Evolutionary conservation across 2,329 filamentous ascomycete species (phyloP).

Genomic region (Penicillium sp.): DNA sequence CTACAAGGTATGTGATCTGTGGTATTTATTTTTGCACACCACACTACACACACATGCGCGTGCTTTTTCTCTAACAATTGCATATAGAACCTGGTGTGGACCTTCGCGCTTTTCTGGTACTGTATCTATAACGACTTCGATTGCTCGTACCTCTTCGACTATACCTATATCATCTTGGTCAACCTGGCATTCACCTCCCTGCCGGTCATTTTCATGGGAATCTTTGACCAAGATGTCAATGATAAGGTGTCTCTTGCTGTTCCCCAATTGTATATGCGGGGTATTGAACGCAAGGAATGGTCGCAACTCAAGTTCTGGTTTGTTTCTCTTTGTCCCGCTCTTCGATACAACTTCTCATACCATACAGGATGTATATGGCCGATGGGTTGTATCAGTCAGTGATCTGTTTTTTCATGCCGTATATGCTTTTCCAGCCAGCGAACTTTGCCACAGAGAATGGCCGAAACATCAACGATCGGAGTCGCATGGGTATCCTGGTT

Average conservation of each 20-base stretch:
- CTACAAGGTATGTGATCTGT: conserved; percentile 66
- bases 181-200: conserved; percentile 96
- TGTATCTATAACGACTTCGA: conserved; percentile 95
- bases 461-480: conserved; percentile 71
- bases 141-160: conserved; percentile 94
- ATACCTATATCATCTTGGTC: conserved; percentile 95
- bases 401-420: conserved; percentile 90
- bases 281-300: conserved; percentile 96
- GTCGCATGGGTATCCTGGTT: conserved; percentile 82
- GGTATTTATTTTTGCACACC: too few relatives aligned
- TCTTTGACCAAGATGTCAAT: conserved; percentile 94
- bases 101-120: conserved; percentile 94
- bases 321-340: conserved; percentile 31
- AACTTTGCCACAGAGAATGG: conserved; percentile 71
- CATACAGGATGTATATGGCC: conserved; percentile 77
- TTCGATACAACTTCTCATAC: conserved; percentile 10
- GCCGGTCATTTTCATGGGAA: conserved; percentile 91
- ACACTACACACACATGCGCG: too few relatives aligned
- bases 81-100: conserved; percentile 90
- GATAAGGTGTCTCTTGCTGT: conserved; percentile 92
- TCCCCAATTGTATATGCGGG: conserved; percentile 89
- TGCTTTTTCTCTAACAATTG: conserved; percentile 36
- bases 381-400: conserved; percentile 94
- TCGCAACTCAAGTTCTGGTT: conserved; percentile 96
- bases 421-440: conserved; percentile 69